A percentile compares a stretch with the other conserved stretches of the same genome.
Evolutionary conservation across 345 rosid genomes (phyloP).

Genomic region (Lenwebbia sp.): DNA sequence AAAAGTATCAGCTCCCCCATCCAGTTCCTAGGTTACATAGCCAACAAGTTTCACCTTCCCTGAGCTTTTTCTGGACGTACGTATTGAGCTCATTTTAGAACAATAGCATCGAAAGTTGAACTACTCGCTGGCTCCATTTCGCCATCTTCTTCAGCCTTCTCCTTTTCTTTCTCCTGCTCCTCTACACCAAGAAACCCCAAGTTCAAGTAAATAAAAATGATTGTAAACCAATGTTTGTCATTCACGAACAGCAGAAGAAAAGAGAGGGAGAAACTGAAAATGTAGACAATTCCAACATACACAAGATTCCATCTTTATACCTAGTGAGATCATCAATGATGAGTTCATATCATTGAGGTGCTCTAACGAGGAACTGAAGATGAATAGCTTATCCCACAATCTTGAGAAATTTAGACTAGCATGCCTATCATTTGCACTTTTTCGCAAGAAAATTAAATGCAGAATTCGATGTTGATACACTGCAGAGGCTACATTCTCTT

Average conservation of each 20-base stretch:
- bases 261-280: background rate
- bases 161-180: constrained; percentile 57
- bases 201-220: background rate
- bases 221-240: background rate
- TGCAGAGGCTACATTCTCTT: background rate
- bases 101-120: background rate
- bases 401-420: background rate
- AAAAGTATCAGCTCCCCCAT: background rate
- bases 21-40: background rate
- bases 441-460: background rate
- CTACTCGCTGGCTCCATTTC: constrained; percentile 19
- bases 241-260: background rate
- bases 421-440: background rate
- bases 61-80: background rate
- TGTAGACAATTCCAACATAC: background rate
- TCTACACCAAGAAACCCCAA: constrained; percentile 26
- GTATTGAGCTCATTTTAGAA: background rate
- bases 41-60: background rate
- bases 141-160: constrained; percentile 27
- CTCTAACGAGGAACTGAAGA: background rate
- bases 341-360: background rate
- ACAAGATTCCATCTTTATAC: background rate
- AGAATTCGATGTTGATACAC: background rate
- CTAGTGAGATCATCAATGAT: background rate
- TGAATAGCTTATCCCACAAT: background rate